Conservation (phyloP, 495 filamentous ascomycete genomes). For the Symbiotaphrina buchneri region DNA sequence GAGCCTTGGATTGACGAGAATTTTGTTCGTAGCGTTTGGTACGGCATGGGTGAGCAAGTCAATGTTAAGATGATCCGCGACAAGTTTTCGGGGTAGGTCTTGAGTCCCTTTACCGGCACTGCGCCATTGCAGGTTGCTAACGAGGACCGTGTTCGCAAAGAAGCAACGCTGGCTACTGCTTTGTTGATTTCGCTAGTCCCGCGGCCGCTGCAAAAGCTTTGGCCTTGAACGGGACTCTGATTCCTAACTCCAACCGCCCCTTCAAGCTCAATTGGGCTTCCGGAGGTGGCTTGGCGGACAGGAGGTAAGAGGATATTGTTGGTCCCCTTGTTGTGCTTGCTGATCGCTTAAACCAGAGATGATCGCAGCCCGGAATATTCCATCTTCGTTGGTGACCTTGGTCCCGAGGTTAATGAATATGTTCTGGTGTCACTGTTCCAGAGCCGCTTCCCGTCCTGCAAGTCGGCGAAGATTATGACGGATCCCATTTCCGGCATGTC, state of each 20-base stretch:
- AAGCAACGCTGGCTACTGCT: slow-evolving; percentile 97
- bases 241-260: slow-evolving; percentile 81
- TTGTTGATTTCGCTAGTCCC: slow-evolving; percentile 75
- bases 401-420: slow-evolving; percentile 97
- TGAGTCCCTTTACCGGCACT: slow-evolving; percentile 8
- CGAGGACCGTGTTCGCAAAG: slow-evolving; percentile 26
- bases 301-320: slow-evolving; percentile 35
- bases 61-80: slow-evolving; percentile 99
- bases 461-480: slow-evolving; percentile 99
- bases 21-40: slow-evolving; percentile 89
- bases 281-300: slow-evolving; percentile 83
- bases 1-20: slow-evolving; percentile 99
- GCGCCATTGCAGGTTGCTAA: slow-evolving; percentile 9
- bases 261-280: slow-evolving; percentile 99
- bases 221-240: slow-evolving; percentile 65
- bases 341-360: slow-evolving; percentile 39
- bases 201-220: slow-evolving; percentile 83
- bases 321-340: slow-evolving; percentile 1
- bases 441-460: slow-evolving; percentile 86
- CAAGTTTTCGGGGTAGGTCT: slow-evolving; percentile 97
- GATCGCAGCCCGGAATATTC: slow-evolving; percentile 90
- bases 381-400: slow-evolving; percentile 96
- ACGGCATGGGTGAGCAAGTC: slow-evolving; percentile 72
- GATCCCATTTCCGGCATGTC: slow-evolving; percentile 96
- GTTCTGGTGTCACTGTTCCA: slow-evolving; percentile 95